Evolutionary conservation across 225 moss, liverwort and hornwort species (phyloP).

Genomic region (Thuidium tamariscinum): DNA sequence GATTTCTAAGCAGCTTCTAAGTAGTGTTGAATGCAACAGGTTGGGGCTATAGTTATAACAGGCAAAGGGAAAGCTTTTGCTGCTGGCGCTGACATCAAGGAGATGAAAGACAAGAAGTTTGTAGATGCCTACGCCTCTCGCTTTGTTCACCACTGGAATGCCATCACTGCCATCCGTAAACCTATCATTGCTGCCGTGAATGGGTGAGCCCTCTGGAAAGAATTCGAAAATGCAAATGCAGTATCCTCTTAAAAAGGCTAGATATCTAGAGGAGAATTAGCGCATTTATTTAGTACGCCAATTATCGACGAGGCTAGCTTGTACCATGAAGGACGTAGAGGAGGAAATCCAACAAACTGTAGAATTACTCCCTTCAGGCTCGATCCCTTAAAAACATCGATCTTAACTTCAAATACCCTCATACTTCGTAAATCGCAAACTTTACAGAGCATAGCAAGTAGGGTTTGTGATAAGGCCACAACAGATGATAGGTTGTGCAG

Average conservation of each 20-base stretch:
- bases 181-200: slow-evolving; percentile 85
- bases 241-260: not conserved
- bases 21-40: slow-evolving; percentile 16
- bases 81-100: slow-evolving; percentile 93
- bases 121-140: slow-evolving; percentile 54
- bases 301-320: not conserved
- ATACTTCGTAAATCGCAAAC: not conserved
- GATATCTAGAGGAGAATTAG: not conserved
- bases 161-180: slow-evolving; percentile 43
- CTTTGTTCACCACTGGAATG: slow-evolving; percentile 61
- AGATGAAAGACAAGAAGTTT: slow-evolving; percentile 73
- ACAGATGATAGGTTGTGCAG: not conserved
- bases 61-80: slow-evolving; percentile 85
- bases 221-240: not conserved
- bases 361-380: not conserved
- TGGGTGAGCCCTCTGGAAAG: slow-evolving; percentile 33
- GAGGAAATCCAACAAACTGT: not conserved
- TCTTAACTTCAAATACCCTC: not conserved
- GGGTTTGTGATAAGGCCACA: not conserved
- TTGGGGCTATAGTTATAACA: slow-evolving; percentile 84
- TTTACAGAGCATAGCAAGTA: not conserved
- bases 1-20: too few species aligned
- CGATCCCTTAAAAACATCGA: not conserved
- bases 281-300: not conserved
- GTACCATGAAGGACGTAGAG: not conserved